Base-by-base conservation (phyloP, 495 filamentous ascomycete genomes). In the Chlorociboria aeruginascens region DNA sequence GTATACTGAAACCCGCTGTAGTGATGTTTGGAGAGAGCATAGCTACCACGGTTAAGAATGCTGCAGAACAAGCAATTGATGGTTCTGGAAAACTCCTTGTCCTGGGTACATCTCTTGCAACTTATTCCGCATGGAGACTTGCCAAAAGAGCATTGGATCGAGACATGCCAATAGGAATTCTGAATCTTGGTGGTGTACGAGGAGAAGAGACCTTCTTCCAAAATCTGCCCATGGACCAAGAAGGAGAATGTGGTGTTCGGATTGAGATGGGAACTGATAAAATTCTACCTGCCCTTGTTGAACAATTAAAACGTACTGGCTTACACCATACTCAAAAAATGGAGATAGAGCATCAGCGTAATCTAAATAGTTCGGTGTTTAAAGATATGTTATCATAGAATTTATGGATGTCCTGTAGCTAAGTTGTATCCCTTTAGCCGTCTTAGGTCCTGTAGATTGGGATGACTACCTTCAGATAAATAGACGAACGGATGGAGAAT, bases 11-110 rank as follows among this genome's bases (percentile, higher is more conserved):
- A 60, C 92, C 92, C 3, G 81, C 81, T 1, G 90, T 98, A 0
- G 78, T 83, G 43, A 94, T 98, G 86, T 98, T 98, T 62, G 92
- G 92, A 3, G 92, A 98, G 64, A 86, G 78, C 45, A 92, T 96
- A 30, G 66, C 73, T 3, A 58, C 61, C 2, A 46, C 58, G 3
- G 80, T 88, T 11, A 95, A 89, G 60, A 51, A 58, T 1, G 79
- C 77, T n/a, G 90, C 89, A 1, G 88, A 95, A 57, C 68, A 77
- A 13, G 83, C 80, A 7, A 77, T 98, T 34, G 83, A 95, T 53
- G 72, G 74, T 43, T 81, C 89, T 8, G 77, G 76, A 12, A 69
- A 75, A 30, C 61, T 98, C 17, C 69, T 98, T 29, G 74, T 97
- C 12, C 60, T 96, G 11, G 92, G 89, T 8, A 95, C 82, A 35